Percentiles rank a stretch among this genome's conserved stretches.
Evolutionary conservation across 495 filamentous ascomycete species (phyloP).

Genomic region (Hypoxylon subgilvum): DNA sequence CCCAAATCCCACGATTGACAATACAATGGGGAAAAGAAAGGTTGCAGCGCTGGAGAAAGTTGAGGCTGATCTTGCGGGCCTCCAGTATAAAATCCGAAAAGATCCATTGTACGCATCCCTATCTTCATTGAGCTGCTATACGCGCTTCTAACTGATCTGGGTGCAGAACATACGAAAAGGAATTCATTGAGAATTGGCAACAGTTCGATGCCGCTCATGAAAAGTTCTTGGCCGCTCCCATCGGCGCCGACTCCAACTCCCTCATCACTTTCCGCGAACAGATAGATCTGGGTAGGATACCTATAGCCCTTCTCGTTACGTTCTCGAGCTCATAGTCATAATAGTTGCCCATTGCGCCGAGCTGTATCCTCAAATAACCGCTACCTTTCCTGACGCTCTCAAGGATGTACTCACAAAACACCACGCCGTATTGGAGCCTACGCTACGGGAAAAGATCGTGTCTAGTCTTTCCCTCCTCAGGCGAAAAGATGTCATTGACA

Average conservation of each 20-base stretch:
- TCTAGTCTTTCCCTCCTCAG: slow-evolving; percentile 84
- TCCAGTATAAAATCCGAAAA: slow-evolving; percentile 36
- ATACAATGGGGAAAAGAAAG: slow-evolving; percentile 78
- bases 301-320: not conserved
- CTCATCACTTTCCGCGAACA: slow-evolving; percentile 81
- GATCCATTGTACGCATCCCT: slow-evolving; percentile 33
- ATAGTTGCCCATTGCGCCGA: slow-evolving; percentile 84
- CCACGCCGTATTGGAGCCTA: slow-evolving; percentile 77
- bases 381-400: slow-evolving; percentile 78
- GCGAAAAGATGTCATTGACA: slow-evolving; percentile 91
- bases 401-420: slow-evolving; percentile 78
- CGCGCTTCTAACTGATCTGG: slow-evolving; percentile 33
- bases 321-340: slow-evolving; percentile 27
- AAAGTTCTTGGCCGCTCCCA: slow-evolving; percentile 85
- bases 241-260: slow-evolving; percentile 71
- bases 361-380: slow-evolving; percentile 82
- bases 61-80: slow-evolving; percentile 73
- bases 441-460: slow-evolving; percentile 91
- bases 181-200: slow-evolving; percentile 65
- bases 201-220: slow-evolving; percentile 91
- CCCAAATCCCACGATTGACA: slow-evolving; percentile 23
- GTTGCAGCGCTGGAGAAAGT: slow-evolving; percentile 91
- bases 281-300: slow-evolving; percentile 68
- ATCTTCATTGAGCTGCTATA: slow-evolving; percentile 25
- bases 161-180: slow-evolving; percentile 37